phyloP scores from a whole-genome alignment of 2,329 filamentous ascomycete genomes.

The Hypoxylon sp. region DNA sequence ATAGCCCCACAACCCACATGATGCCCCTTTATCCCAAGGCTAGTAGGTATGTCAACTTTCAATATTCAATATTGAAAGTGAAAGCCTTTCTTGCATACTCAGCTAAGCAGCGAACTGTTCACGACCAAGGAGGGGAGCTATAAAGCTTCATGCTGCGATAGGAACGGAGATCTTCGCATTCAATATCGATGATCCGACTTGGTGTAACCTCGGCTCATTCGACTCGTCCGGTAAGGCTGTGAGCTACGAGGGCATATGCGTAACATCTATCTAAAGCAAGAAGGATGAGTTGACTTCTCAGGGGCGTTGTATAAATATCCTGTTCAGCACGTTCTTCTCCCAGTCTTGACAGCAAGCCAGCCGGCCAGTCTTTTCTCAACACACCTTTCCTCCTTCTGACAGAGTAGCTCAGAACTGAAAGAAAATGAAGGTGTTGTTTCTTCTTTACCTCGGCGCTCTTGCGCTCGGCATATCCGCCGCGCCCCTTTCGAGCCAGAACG shows the following conservation, averaged over 20 bases:
- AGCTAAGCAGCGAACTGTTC: constrained; percentile 2
- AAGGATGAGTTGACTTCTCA: not conserved
- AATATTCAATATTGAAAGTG: not conserved
- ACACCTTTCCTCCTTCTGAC: not conserved
- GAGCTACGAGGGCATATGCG: not conserved
- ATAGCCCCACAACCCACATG: constrained; percentile 4
- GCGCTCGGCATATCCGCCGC: constrained; percentile 27
- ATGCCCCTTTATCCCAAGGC: constrained; percentile 5
- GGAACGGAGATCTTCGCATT: not conserved
- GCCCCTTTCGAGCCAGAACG: constrained; percentile 16
- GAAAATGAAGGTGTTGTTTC: constrained; percentile 31
- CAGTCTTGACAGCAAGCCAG: not conserved
- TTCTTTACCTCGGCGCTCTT: constrained; percentile 27
- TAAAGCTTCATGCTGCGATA: constrained; percentile 28
- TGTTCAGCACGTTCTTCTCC: not conserved
- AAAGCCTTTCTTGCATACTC: not conserved
- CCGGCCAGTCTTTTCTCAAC: not conserved
- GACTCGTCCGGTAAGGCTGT: not conserved
- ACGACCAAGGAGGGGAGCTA: not conserved
- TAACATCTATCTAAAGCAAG: not conserved
- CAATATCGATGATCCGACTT: not conserved
- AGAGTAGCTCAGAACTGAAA: not conserved
- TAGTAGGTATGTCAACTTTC: not conserved
- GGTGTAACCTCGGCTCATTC: not conserved
- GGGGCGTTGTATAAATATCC: constrained; percentile 17